Evolutionary conservation across 1,139 yeast species (phyloP), one percentile per base, ranked within the genome.

Genomic region (Diutina pseudorugosa): DNA sequence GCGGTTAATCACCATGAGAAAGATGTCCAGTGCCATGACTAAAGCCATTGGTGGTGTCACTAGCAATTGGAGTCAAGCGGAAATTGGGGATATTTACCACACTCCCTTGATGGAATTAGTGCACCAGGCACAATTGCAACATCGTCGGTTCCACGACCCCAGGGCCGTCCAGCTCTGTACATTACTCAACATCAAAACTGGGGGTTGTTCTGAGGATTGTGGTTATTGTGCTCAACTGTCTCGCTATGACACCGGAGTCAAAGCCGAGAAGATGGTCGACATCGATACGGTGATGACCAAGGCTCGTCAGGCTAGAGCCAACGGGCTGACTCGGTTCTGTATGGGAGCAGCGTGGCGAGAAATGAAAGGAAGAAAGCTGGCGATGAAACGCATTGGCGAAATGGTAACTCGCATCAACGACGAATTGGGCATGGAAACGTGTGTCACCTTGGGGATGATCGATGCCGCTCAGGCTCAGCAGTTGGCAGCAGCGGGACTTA

Each of bases 341-440:
- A 80, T 85, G 83, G 95, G 94, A 48, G 89, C 93, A 12, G 95
- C 94, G 1, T 86, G 93, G 93, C 75, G 95, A 62, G 93, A 85
- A 57, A 85, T 86, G 94, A 71, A 73, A 50, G 94, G 94, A 9
- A 71, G 94, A 51, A 85, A 84, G 62, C 76, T 82, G 23, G 89
- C 85, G 0, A 64, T 85, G 57, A 78, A 75, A 56, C 77, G 72
- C 58, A 83, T 85, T 54, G 71, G 80, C 19, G 77, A 79, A 53
- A 85, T 85, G 93, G 83, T 85, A 23, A 64, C 71, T 25, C 77
- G 70, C 54, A 83, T 85, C 53, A 82, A 83, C 59, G 61, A 65
- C 50, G 84, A 79, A 42, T 66, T 85, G 64, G 81, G 82, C 0
- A 71, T 86, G 79, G 94, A 85, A 63, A 80, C 86, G 16, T 85